phyloP scores from a whole-genome alignment of 2,329 filamentous ascomycete genomes.

The Epichloe sylvatica region DNA sequence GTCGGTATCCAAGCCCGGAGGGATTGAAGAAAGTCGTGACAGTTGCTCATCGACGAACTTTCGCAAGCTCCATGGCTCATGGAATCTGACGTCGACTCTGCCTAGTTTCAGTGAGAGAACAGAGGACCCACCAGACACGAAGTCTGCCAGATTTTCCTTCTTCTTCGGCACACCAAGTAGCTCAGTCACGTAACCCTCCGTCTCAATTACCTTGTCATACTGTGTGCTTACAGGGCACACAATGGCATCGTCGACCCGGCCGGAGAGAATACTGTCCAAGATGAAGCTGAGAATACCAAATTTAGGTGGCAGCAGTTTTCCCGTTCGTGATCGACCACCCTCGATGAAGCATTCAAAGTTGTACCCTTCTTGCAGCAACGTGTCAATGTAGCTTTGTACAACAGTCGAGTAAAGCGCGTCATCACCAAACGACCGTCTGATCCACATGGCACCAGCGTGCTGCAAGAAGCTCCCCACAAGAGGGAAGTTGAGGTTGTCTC shows the following conservation, averaged over 20 bases:
- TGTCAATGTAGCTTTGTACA: slow-evolving; percentile 95
- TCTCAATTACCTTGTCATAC: slow-evolving; percentile 98
- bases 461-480: slow-evolving; percentile 81
- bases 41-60: slow-evolving; percentile 70
- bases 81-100: slow-evolving; percentile 86
- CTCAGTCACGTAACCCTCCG: slow-evolving; percentile 90
- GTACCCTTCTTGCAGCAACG: slow-evolving; percentile 73
- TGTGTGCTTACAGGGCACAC: slow-evolving; percentile 95
- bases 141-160: slow-evolving; percentile 83
- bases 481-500: slow-evolving; percentile 93
- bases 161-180: slow-evolving; percentile 87
- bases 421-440: slow-evolving; percentile 80
- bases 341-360: slow-evolving; percentile 98
- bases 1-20: slow-evolving; percentile 30
- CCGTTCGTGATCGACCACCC: slow-evolving; percentile 80
- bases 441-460: slow-evolving; percentile 95
- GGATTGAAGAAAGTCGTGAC: slow-evolving; percentile 31
- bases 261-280: slow-evolving; percentile 77
- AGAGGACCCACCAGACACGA: slow-evolving; percentile 71
- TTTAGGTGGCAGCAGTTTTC: slow-evolving; percentile 85
- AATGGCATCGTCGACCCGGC: slow-evolving; percentile 76
- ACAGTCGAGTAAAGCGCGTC: slow-evolving; percentile 80
- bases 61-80: slow-evolving; percentile 86
- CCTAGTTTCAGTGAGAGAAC: slow-evolving; percentile 80
- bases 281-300: slow-evolving; percentile 91